Percentiles rank a stretch among this genome's conserved stretches.
Conservation (phyloP, 768 basidiomycete genomes). For the Trametes villosa region DNA sequence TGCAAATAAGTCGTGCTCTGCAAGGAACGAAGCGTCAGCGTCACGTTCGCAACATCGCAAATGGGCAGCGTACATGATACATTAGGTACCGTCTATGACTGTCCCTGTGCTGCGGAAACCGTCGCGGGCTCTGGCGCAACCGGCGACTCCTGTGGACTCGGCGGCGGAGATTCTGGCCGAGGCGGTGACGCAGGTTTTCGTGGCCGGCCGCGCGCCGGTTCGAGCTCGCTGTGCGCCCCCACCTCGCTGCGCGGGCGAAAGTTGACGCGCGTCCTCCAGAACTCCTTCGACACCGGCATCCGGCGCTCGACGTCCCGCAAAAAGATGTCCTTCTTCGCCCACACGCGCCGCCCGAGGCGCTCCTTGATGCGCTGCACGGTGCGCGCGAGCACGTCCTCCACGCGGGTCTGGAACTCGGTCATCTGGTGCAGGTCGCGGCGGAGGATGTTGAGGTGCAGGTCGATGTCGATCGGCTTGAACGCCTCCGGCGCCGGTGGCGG, state of each 20-base stretch:
- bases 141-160: too few species aligned
- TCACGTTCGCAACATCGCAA: too few species aligned
- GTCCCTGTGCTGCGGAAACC: background rate
- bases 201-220: background rate
- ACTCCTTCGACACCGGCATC: slow-evolving; percentile 42
- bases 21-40: background rate
- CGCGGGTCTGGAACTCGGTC: slow-evolving; percentile 44
- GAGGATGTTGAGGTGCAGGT: slow-evolving; percentile 61
- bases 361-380: slow-evolving; percentile 70
- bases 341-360: slow-evolving; percentile 77
- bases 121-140: too few species aligned
- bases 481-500: slow-evolving; percentile 22
- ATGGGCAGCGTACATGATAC: slow-evolving; percentile 7
- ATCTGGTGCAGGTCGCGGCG: slow-evolving; percentile 58
- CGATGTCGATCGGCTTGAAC: slow-evolving; percentile 51
- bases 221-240: background rate
- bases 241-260: slow-evolving; percentile 35
- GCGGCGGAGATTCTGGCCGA: too few species aligned
- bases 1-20: slow-evolving; percentile 16
- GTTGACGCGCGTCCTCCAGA: slow-evolving; percentile 57
- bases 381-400: slow-evolving; percentile 51
- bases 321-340: slow-evolving; percentile 62
- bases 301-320: slow-evolving; percentile 41
- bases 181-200: too few species aligned
- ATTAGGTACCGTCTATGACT: slow-evolving; percentile 14